These are phyloP conservation scores for Alloteropsis semialata DNA, from an alignment of 176 grass and related monocot species.

Conservation along the genomic window DNA sequence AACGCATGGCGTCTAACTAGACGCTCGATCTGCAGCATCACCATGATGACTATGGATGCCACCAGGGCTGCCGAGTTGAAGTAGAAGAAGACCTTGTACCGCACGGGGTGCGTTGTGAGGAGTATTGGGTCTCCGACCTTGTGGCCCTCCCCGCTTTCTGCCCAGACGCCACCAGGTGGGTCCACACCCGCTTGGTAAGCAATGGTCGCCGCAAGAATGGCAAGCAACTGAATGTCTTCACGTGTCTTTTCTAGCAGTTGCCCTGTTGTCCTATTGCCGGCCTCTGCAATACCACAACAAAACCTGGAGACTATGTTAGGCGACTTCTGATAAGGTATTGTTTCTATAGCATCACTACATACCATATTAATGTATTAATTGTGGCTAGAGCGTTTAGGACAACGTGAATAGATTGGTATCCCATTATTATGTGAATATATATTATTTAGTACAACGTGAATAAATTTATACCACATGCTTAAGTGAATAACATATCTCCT, in stretches of 20 bases:
- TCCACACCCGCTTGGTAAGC: constrained; percentile 38
- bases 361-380: no score
- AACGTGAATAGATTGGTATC: no score
- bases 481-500: no score
- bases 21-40: constrained; percentile 20
- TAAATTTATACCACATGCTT: no score
- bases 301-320: no score
- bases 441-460: no score
- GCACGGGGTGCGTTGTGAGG: background rate
- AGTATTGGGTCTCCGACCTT: background rate
- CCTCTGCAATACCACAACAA: no score
- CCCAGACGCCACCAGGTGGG: constrained; percentile 37
- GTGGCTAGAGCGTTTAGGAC: no score
- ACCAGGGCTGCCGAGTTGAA: constrained; percentile 25
- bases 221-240: background rate
- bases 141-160: constrained; percentile 9
- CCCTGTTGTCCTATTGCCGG: no score
- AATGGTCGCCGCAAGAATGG: constrained; percentile 22
- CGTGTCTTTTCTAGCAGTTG: background rate
- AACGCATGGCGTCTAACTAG: background rate
- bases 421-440: no score
- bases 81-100: constrained; percentile 31
- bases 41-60: constrained; percentile 20
- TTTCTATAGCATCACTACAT: no score
- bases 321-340: no score